Evolutionary conservation across 1,139 yeast species (phyloP).

Genomic region (Candida smagusa): DNA sequence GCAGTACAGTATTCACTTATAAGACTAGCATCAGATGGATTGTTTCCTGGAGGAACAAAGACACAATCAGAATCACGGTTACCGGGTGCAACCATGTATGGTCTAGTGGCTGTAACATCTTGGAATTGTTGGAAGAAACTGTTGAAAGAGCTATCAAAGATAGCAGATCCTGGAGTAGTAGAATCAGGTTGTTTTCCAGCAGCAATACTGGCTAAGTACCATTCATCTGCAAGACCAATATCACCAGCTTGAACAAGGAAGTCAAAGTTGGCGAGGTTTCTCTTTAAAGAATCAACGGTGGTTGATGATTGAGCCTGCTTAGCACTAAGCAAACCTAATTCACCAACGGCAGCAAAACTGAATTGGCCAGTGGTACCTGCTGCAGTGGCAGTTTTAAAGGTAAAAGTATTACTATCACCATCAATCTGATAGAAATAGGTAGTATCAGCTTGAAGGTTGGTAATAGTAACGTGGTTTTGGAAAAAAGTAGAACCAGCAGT

Average conservation of each 20-base stretch:
- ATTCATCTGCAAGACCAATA: constrained; percentile 6
- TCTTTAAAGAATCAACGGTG: constrained; percentile 4
- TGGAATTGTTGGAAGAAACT: constrained; percentile 5
- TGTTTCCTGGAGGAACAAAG: constrained; percentile 2
- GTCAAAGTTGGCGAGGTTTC: constrained; percentile 3
- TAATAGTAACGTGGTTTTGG: constrained; percentile 5
- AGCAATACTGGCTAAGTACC: constrained; percentile 5
- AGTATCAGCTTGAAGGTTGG: constrained; percentile 3
- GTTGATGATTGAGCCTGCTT: constrained; percentile 5
- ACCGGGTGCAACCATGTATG: constrained; percentile 6
- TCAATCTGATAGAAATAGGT: constrained; percentile 5
- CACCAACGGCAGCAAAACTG: constrained; percentile 6
- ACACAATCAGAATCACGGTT: constrained; percentile 7
- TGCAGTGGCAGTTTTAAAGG: constrained; percentile 3
- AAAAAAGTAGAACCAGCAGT: constrained; percentile 3
- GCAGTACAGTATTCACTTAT: constrained; percentile 5
- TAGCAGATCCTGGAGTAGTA: constrained; percentile 2
- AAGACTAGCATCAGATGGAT: constrained; percentile 1
- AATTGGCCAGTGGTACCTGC: constrained; percentile 2
- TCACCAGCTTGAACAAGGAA: constrained; percentile 6
- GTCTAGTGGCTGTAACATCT: constrained; percentile 2
- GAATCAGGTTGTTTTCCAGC: constrained; percentile 1
- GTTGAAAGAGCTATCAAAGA: constrained; percentile 4
- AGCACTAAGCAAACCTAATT: constrained; percentile 6
- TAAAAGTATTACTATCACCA: neutral